Base-by-base conservation (phyloP, 2,329 filamentous ascomycete genomes). In the Apiospora sp. region DNA sequence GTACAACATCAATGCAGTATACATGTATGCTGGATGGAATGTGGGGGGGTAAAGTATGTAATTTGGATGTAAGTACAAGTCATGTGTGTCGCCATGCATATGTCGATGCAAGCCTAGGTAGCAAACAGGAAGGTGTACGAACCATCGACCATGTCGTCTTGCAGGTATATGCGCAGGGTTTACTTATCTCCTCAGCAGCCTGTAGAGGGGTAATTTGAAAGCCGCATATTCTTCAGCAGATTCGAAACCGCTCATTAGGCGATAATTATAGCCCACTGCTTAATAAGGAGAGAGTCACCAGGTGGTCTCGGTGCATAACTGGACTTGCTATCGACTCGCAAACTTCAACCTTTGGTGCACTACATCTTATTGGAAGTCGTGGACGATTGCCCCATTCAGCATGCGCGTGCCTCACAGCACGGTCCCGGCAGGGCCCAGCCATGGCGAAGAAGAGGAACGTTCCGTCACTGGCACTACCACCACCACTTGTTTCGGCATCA, bases 401-500 rank as follows among this genome's bases (percentile, higher is more conserved):
- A 69, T 69, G 67, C 67, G 67, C 30, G 67, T 69, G 22, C 27
- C 67, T 22, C 44, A 49, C 22, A 27, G 14, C 14, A 8, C 44
- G 10, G 27, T 37, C n/a, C 44, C 44, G 16, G 13, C 27, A n/a
- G 67, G 37, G 10, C 30, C 16, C 44, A 27, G 19, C 30, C 30
- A 48, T 37, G 67, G 44, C 22, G 67, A 37, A n/a, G 67, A 37
- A 34, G 67, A 13, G 5, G 24, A 64, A 10, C 10, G 19, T 41
- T 7, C 58, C 34, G 19, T 12, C 34, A 41, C 58, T 58, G 8
- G 5, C 3, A n/a, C 34, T 19, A 22, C 34, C 34, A 22, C 22
- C 58, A 64, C 58, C 58, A 64, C 58, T 12, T 22, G 54, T 30
- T 64, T 41, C 43, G 74, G 77, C 71, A 77, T 82, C 64, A 70